Base-by-base conservation (phyloP, 441 rosid genomes). In the Metrosideros polymorpha region DNA sequence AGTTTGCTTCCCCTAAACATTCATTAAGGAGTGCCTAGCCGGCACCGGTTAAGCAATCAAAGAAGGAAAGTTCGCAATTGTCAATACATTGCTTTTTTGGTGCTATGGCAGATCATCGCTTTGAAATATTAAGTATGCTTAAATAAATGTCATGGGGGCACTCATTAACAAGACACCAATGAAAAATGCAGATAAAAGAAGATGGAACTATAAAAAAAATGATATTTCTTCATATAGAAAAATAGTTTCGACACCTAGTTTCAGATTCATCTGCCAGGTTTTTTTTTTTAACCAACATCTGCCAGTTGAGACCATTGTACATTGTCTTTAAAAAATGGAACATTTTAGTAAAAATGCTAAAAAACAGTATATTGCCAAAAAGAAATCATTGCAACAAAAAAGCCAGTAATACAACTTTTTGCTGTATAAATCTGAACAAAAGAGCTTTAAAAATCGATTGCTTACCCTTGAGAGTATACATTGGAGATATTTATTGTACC, bases 401-500 rank as follows among this genome's bases (percentile, higher is more conserved):
- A 71, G 10, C 27, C 45, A 19, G 47, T 39, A 82, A 52, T 25
- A 82, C 12, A 83, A 32, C 27, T 13, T 3, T 29, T 35, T 51
- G 43, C 29, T 1, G 84, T 19, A 51, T 49, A 17, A 52, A 82
- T 52, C 35, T 47, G 27, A 30, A n/a, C 39, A 29, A 49, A n/a
- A 82, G 45, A 30, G 19, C 61, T 22, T 53, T 39, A 51, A 83
- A 55, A 83, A 27, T 13, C 30, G 42, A 30, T 82, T 83, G n/a
- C 94, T 93, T 91, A 96, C 99, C 97, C 96, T 89, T 92, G 96
- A 66, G 99, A 96, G 88, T 96, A 96, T 9, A 87, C 93, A 84
- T 92, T 95, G 54, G 99, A 97, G 90, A 97, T 92, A 91, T 92
- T 95, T 85, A 97, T 95, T 45, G 91, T 94, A 86, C 99, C 99